A percentile compares a stretch with the other conserved stretches of the same genome.
These are phyloP conservation scores for Trypanosoma grayi DNA, from an alignment of 208 protist genomes.

Conservation along the genomic window DNA sequence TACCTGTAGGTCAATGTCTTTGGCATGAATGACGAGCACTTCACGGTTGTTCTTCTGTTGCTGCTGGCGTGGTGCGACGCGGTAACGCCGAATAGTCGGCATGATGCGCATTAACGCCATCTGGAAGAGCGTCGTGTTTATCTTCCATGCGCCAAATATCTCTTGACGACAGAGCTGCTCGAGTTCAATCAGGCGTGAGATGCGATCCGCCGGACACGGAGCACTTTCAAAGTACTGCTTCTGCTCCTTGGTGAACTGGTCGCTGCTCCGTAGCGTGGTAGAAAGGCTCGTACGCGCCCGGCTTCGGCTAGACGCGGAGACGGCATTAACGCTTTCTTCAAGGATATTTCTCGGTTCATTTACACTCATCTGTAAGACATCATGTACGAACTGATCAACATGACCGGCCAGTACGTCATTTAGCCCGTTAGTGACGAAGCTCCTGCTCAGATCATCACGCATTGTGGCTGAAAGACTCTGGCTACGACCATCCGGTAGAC, in stretches of 20 bases:
- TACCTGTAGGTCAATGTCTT: conserved; percentile 43
- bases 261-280: background rate
- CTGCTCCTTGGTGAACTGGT: conserved; percentile 17
- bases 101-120: conserved; percentile 55
- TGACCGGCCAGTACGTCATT: conserved; percentile 45
- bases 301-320: background rate
- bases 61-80: background rate
- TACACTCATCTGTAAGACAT: conserved; percentile 36
- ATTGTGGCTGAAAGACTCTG: conserved; percentile 17
- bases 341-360: conserved; percentile 32
- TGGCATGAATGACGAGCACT: conserved; percentile 64
- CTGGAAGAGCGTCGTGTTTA: conserved; percentile 56
- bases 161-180: conserved; percentile 54
- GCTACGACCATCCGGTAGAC: background rate
- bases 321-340: conserved; percentile 42
- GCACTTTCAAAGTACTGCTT: conserved; percentile 47
- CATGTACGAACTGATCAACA: conserved; percentile 52
- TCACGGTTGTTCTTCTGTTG: conserved; percentile 4
- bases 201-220: conserved; percentile 28
- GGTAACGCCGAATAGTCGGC: conserved; percentile 64
- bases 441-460: conserved; percentile 32
- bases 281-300: background rate
- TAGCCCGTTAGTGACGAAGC: conserved; percentile 68
- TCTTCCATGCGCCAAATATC: conserved; percentile 57
- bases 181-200: conserved; percentile 59